Evolutionary conservation across 1,139 yeast genomes (phyloP).

Genomic region (Blastobotrys indianensis): DNA sequence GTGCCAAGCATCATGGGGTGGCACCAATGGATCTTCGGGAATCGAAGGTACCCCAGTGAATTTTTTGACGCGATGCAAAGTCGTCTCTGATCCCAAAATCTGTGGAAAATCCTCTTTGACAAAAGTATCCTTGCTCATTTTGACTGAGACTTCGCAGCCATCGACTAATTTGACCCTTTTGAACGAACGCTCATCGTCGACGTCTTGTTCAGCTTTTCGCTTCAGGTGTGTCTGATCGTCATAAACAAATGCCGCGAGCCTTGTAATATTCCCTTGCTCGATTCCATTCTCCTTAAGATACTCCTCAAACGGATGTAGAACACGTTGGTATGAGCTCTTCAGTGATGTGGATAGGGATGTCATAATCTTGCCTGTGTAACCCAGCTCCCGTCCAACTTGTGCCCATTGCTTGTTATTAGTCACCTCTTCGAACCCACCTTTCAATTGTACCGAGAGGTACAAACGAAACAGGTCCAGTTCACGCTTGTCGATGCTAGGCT

Average conservation of each 20-base stretch:
- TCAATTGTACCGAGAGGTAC: slow-evolving; percentile 32
- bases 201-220: slow-evolving; percentile 23
- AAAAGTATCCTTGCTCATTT: neutral
- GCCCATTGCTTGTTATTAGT: slow-evolving; percentile 41
- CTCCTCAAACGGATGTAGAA: slow-evolving; percentile 34
- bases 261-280: slow-evolving; percentile 11
- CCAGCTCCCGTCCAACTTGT: slow-evolving; percentile 61
- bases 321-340: slow-evolving; percentile 44
- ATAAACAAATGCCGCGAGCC: slow-evolving; percentile 11
- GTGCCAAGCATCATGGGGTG: slow-evolving; percentile 24
- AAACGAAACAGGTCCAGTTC: slow-evolving; percentile 37
- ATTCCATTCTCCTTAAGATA: slow-evolving; percentile 24
- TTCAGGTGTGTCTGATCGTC: slow-evolving; percentile 11
- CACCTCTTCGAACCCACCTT: slow-evolving; percentile 37
- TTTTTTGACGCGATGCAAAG: slow-evolving; percentile 17
- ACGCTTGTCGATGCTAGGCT: slow-evolving; percentile 35
- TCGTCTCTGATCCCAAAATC: slow-evolving; percentile 15
- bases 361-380: slow-evolving; percentile 63
- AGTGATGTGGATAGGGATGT: slow-evolving; percentile 66
- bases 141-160: slow-evolving; percentile 12
- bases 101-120: slow-evolving; percentile 12
- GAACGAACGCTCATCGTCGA: slow-evolving; percentile 11
- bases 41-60: slow-evolving; percentile 14
- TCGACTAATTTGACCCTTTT: slow-evolving; percentile 13
- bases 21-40: slow-evolving; percentile 20